A percentile compares a stretch with the other conserved stretches of the same genome.
Evolutionary conservation across 768 basidiomycete genomes (phyloP).

Genomic region (Leccinum arenicola): DNA sequence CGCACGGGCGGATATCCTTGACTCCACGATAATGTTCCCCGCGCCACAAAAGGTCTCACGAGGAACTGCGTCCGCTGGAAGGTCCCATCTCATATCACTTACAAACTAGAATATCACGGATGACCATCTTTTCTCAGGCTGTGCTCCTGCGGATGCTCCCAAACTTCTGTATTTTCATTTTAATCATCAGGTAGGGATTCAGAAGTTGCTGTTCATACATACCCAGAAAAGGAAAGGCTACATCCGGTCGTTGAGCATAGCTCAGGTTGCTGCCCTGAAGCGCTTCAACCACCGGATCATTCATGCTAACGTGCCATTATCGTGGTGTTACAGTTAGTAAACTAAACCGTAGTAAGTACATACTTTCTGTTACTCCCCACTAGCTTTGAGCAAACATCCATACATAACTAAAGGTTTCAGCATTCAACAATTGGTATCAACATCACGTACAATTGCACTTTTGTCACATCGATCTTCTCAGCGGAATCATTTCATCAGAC

Average conservation of each 20-base stretch:
- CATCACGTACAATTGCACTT: background rate
- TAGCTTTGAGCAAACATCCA: too few species aligned
- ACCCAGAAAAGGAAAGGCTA: background rate
- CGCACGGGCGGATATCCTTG: background rate
- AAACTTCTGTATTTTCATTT: background rate
- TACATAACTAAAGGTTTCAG: background rate
- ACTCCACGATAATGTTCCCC: background rate
- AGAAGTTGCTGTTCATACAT: background rate
- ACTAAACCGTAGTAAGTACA: too few species aligned
- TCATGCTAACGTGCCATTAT: too few species aligned
- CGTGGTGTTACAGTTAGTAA: too few species aligned
- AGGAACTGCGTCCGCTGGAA: background rate
- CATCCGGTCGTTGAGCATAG: background rate
- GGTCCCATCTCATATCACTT: background rate
- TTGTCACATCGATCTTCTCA: background rate
- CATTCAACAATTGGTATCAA: background rate
- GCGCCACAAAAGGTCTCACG: background rate
- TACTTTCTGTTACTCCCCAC: too few species aligned
- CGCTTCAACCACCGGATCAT: background rate
- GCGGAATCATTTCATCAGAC: background rate
- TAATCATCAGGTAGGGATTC: background rate
- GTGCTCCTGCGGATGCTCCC: background rate
- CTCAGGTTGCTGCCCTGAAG: background rate
- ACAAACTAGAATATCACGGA: background rate
- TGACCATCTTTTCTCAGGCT: background rate